Evolutionary conservation across 306 rosid genomes (phyloP).

Genomic region (Sechiopsis laciniata): DNA sequence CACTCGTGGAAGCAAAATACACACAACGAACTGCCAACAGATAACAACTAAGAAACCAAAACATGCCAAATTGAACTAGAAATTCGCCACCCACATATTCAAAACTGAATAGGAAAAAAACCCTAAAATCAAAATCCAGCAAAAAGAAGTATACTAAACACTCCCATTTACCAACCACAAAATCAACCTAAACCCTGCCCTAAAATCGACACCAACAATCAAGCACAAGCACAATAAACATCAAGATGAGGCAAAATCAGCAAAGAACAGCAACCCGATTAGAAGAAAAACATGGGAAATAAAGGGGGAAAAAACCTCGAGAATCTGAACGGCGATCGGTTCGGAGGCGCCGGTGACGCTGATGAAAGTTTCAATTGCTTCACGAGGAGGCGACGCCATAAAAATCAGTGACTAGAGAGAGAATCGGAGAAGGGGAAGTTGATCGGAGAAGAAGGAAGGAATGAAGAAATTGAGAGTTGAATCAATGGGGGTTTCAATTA

Average conservation of each 20-base stretch:
- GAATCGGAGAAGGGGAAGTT: not conserved
- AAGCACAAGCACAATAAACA: not conserved
- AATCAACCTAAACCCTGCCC: conserved; percentile 18
- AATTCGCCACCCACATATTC: not conserved
- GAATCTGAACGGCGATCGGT: conserved; percentile 53
- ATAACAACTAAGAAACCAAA: conserved; percentile 1
- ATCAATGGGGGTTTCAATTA: not conserved
- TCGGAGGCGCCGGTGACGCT: conserved; percentile 66
- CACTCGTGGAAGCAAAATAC: not conserved
- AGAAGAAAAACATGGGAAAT: not conserved
- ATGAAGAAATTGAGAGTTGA: not conserved
- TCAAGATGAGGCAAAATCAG: not conserved
- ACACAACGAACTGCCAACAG: not conserved
- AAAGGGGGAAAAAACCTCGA: conserved; percentile 36
- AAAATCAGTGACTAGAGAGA: conserved; percentile 40
- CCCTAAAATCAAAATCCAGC: not conserved
- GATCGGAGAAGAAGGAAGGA: conserved; percentile 11
- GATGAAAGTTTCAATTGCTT: conserved; percentile 69
- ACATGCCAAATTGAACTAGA: conserved; percentile 12
- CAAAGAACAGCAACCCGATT: not conserved
- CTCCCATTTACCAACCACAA: conserved; percentile 11
- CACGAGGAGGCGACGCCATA: conserved; percentile 80
- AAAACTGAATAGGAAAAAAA: not conserved
- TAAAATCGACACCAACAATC: not conserved
- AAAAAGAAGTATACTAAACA: not conserved